Conservation (phyloP, 306 rosid species). For the Albizia julibrissin region DNA sequence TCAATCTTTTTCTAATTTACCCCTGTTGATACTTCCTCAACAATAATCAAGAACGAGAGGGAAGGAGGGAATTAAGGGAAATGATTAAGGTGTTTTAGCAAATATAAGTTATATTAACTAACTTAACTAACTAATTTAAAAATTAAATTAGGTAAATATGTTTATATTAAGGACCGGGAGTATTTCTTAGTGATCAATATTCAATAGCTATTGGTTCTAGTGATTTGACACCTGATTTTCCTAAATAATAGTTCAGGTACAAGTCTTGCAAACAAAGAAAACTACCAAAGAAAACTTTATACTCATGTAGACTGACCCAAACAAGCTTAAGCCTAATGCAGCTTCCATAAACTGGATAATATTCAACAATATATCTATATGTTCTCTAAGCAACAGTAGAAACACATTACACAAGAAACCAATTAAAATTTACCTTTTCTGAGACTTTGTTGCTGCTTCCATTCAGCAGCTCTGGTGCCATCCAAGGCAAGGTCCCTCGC, state of each 20-base stretch:
- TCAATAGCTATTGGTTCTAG: neutral
- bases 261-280: neutral
- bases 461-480: conserved; percentile 71
- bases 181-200: neutral
- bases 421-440: conserved; percentile 49
- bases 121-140: too few relatives aligned
- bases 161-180: too few relatives aligned
- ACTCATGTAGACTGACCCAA: neutral
- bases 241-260: neutral
- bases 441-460: conserved; percentile 70
- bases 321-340: neutral
- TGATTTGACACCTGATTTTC: neutral
- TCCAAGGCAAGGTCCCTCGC: conserved; percentile 73
- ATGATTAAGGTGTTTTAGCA: too few relatives aligned
- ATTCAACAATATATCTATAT: neutral
- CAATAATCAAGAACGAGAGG: too few relatives aligned
- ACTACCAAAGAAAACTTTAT: neutral
- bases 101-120: too few relatives aligned
- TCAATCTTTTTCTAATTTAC: too few relatives aligned
- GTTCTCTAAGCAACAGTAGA: neutral
- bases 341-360: neutral
- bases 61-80: too few relatives aligned
- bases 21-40: too few relatives aligned
- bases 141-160: too few relatives aligned
- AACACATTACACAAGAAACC: neutral